Evolutionary conservation across 2,329 filamentous ascomycete species (phyloP), one percentile per base, ranked within the genome.

Genomic region (Fusarium kyushuense): DNA sequence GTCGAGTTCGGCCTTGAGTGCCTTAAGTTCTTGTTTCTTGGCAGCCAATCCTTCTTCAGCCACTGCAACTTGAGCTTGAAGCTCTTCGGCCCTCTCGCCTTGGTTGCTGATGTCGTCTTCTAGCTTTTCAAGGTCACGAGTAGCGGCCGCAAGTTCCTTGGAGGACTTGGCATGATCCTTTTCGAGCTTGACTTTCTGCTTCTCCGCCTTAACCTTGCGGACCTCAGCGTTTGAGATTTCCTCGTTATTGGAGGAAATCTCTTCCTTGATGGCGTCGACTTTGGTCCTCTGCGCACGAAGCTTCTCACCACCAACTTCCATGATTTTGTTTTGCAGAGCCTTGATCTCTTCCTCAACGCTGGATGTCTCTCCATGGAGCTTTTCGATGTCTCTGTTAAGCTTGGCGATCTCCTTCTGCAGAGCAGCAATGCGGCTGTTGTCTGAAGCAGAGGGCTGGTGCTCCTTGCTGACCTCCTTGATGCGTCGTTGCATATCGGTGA

Each of bases 251-350:
- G 90, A 88, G 47, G 90, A 84, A 57, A 98, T 94, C 76, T 97
- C 90, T 73, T 94, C 92, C 77, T 96, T 97, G 67, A 96, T 83
- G 9, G 90, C 87, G 76, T 98, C 95, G 33, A 99, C 94, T 83
- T 92, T 96, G 64, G 93, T 90, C 72, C 96, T 94, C 77, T 99
- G 95, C 19, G 90, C 88, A 56, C 96, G 90, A 19, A 99, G 88
- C 80, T 93, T 94, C 74, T 98, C 94, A 79, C 96, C 96, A 75
- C 96, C 96, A 67, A 97, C 91, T 79, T 97, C 91, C 96, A 99
- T 98, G 75, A 99, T 99, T 84, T 94, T 97, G 84, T 96, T 91
- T 77, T 99, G 95, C 2, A 99, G 84, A 21, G 86, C 86, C 80
- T 97, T 95, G 80, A 99, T 98, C 79, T 98, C 96, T 27, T 90